phyloP scores from a whole-genome alignment of 2,329 filamentous ascomycete genomes.

The Nigrospora sphaerica region DNA sequence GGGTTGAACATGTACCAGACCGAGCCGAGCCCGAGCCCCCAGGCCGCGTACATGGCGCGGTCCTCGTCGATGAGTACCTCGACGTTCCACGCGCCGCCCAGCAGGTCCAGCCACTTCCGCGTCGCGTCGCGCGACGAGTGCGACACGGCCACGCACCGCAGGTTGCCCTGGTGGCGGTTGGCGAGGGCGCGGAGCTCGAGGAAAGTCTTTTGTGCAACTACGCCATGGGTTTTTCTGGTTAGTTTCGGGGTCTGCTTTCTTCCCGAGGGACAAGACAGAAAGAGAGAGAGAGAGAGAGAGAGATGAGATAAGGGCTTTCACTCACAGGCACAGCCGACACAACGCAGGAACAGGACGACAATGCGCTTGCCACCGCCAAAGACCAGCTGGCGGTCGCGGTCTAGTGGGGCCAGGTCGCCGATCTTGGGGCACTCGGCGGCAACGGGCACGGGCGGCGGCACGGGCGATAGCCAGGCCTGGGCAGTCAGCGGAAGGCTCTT shows the following conservation, averaged over 20 bases:
- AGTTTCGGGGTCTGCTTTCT: not conserved
- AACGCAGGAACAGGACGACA: constrained; percentile 45
- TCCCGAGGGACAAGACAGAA: not conserved
- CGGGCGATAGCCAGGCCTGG: constrained; percentile 44
- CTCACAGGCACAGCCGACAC: constrained; percentile 49
- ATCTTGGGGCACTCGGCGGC: constrained; percentile 34
- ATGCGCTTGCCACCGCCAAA: constrained; percentile 36
- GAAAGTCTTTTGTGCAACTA: constrained; percentile 51
- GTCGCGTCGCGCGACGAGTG: constrained; percentile 51
- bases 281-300: not conserved
- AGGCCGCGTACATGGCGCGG: constrained; percentile 49
- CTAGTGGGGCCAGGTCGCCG: constrained; percentile 40
- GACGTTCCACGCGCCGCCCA: constrained; percentile 51
- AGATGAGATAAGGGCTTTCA: constrained; percentile 8
- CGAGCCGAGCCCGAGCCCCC: constrained; percentile 46
- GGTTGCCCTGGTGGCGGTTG: constrained; percentile 37
- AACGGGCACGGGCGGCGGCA: constrained; percentile 41
- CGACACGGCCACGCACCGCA: constrained; percentile 52
- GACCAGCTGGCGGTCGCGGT: constrained; percentile 35
- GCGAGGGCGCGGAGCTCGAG: constrained; percentile 47
- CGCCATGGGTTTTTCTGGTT: constrained; percentile 3
- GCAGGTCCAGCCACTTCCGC: constrained; percentile 46
- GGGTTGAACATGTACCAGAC: constrained; percentile 48
- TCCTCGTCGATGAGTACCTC: constrained; percentile 49
- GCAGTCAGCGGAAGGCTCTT: constrained; percentile 43